Evolutionary conservation across 129 eudicot species (phyloP).

Genomic region (Arctium minus): DNA sequence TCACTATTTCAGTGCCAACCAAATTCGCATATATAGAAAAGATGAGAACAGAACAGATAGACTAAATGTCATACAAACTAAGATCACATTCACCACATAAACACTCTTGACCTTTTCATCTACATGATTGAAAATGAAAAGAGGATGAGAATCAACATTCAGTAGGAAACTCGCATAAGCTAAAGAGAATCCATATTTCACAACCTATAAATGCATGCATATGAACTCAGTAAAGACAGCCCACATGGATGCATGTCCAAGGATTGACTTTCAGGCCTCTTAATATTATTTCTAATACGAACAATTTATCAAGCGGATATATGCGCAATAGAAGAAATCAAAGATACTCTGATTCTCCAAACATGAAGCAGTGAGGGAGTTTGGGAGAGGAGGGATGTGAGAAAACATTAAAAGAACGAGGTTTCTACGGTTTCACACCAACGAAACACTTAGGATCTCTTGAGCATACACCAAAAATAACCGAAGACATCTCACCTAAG

Average conservation of each 20-base stretch:
- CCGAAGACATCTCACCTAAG: neutral
- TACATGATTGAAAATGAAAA: neutral
- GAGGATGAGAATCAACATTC: neutral
- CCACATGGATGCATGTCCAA: neutral
- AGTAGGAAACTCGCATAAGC: neutral
- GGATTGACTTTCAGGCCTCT: neutral
- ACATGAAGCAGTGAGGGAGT: neutral
- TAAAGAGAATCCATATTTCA: neutral
- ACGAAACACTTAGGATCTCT: neutral
- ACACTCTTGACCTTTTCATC: neutral
- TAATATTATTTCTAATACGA: no score
- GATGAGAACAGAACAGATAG: neutral
- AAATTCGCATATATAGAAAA: no score
- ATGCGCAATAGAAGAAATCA: neutral
- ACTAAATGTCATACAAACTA: neutral
- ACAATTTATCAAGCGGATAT: neutral
- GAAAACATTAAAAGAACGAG: neutral
- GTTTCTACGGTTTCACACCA: neutral
- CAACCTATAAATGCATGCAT: neutral
- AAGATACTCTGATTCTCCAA: neutral
- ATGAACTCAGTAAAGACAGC: neutral
- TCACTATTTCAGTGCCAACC: neutral
- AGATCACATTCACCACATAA: neutral
- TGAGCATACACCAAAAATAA: neutral
- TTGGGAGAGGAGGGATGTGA: neutral